phyloP scores from a whole-genome alignment of 2,329 filamentous ascomycete genomes.

The Hypoxylon sp. region DNA sequence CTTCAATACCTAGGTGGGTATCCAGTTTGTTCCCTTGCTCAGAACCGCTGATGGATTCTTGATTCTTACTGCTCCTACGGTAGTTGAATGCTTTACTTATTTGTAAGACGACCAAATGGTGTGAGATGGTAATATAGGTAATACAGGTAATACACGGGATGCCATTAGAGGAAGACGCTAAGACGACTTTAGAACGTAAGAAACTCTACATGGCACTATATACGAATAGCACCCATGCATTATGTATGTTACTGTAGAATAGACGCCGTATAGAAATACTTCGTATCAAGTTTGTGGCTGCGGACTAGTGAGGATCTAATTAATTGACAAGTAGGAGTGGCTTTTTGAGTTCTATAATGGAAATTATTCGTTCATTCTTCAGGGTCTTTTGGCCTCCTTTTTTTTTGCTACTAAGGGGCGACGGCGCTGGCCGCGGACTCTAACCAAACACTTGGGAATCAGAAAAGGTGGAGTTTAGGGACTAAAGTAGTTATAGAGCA shows the following conservation, averaged over 20 bases:
- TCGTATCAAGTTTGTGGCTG: not conserved
- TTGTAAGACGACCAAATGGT: not conserved
- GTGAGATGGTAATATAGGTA: conserved; percentile 2
- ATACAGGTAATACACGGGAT: conserved; percentile 9
- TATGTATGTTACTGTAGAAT: not conserved
- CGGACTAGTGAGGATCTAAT: not conserved
- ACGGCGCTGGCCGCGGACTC: conserved; percentile 34
- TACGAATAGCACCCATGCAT: conserved; percentile 15
- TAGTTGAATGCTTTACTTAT: conserved; percentile 8
- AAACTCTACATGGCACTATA: conserved; percentile 16
- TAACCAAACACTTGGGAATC: conserved; percentile 39
- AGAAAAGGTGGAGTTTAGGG: conserved; percentile 25
- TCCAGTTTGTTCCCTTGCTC: conserved; percentile 17
- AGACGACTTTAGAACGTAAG: not conserved
- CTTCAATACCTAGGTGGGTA: not conserved
- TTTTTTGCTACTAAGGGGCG: conserved; percentile 9
- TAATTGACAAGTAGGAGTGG: conserved; percentile 6
- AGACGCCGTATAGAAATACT: too few relatives aligned
- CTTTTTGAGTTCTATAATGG: conserved; percentile 6
- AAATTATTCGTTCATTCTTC: conserved; percentile 6
- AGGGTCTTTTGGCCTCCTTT: conserved; percentile 14
- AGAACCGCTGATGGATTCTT: conserved; percentile 12
- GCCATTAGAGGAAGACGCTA: conserved; percentile 12
- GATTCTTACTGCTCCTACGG: conserved; percentile 28
- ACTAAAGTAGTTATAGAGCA: conserved; percentile 15